Evolutionary conservation across 228 moss, liverwort and hornwort genomes (phyloP).

Genomic region (Sphagnum magellanicum): DNA sequence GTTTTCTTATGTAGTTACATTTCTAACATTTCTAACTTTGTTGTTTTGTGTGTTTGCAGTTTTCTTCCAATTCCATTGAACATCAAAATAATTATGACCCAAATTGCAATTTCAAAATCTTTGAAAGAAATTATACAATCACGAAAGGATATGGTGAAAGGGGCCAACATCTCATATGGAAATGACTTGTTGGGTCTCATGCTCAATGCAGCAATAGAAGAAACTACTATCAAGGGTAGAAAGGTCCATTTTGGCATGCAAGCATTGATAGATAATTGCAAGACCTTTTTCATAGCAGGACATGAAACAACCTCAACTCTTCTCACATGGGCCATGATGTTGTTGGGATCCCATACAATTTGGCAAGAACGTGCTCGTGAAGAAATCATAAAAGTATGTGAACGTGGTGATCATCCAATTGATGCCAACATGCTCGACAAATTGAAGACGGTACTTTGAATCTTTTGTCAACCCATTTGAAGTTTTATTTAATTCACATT

Average conservation of each 20-base stretch:
- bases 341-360: slow-evolving; percentile 13
- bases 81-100: background rate
- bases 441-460: no score
- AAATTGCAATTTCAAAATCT: background rate
- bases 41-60: background rate
- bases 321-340: slow-evolving; percentile 20
- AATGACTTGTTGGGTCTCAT: slow-evolving; percentile 22
- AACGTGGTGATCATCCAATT: background rate
- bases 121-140: slow-evolving; percentile 2
- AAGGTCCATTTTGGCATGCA: slow-evolving; percentile 6
- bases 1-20: background rate
- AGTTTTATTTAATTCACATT: no score
- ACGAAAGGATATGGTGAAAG: background rate
- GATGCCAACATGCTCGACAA: background rate
- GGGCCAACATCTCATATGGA: background rate
- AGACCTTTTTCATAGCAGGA: slow-evolving; percentile 22
- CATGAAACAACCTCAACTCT: slow-evolving; percentile 18
- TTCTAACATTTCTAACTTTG: no score
- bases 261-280: slow-evolving; percentile 17
- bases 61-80: slow-evolving; percentile 6
- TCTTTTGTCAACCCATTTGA: no score
- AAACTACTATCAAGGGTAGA: background rate
- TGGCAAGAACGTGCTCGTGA: slow-evolving; percentile 8
- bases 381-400: slow-evolving; percentile 14
- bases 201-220: slow-evolving; percentile 13